phyloP scores from a whole-genome alignment of 192 early-diverging fungal genomes.

The Coemansia sp. region DNA sequence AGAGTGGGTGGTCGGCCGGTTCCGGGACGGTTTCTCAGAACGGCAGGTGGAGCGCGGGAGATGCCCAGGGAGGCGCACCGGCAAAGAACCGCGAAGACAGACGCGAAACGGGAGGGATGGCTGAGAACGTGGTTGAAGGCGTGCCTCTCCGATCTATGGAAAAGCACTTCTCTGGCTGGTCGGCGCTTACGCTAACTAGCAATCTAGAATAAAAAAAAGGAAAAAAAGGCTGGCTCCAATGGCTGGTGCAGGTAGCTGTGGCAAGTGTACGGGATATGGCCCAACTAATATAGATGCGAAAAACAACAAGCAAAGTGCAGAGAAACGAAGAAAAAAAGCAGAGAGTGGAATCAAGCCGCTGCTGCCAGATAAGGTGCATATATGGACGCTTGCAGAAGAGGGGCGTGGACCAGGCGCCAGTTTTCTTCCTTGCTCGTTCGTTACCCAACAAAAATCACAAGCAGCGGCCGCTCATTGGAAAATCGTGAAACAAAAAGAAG shows the following conservation, averaged over 20 bases:
- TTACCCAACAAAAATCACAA: no score
- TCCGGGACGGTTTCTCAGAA: constrained; percentile 18
- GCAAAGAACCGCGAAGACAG: constrained; percentile 32
- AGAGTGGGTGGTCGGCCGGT: neutral
- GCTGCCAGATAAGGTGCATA: neutral
- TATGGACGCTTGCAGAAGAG: no score
- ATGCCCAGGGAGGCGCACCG: constrained; percentile 44
- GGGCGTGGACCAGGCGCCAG: no score
- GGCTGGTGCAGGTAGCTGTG: no score
- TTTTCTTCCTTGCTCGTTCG: no score
- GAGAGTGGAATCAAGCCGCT: neutral
- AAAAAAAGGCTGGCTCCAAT: neutral
- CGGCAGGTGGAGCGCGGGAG: constrained; percentile 13
- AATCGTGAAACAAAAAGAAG: no score
- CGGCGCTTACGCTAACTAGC: neutral
- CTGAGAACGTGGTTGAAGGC: constrained; percentile 10
- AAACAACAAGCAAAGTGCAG: neutral
- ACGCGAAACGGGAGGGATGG: constrained; percentile 23
- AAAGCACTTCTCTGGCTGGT: constrained; percentile 15
- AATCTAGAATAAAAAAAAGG: neutral
- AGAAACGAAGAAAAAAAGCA: neutral
- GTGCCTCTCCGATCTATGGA: constrained; percentile 27
- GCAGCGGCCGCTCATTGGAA: no score
- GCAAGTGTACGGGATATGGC: no score
- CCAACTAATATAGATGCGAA: no score